Base-by-base conservation (phyloP, 208 protist genomes). In the Herpetomonas tarakana region DNA sequence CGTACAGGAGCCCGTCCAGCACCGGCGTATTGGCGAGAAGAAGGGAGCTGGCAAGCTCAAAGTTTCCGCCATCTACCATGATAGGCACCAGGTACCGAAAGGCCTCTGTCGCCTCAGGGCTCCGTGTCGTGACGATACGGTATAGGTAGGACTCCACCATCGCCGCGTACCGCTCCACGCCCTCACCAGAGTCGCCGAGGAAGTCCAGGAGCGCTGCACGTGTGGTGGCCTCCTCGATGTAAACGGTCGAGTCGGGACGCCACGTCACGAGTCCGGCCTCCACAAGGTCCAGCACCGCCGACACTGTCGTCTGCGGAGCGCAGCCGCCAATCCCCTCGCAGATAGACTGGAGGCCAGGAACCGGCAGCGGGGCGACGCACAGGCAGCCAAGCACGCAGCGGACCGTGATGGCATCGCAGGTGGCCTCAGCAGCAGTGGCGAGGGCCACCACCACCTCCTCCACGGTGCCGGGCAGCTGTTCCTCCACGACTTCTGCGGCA, bases 291-390 rank as follows among this genome's bases (percentile, higher is more conserved):
- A 90, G 62, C 58, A 92, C 59, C 19, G 81, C 51, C 18, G 82
- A 83, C 24, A 91, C 53, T 28, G 83, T 79, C 12, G 76, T 88
- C 49, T 90, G 66, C 29, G 72, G 73, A 24, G 68, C 62, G 52
- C 85, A 92, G 28, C 73, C 70, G 9, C 76, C 81, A 24, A 94
- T 73, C 46, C 84, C 78, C 65, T 94, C 88, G 59, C 85, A 91
- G 18, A 94, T 72, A 58, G 74, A 81, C 30, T 83, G 68, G 30
- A 94, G 66, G 52, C 92, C 88, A 25, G 81, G 74, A 14, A 83
- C 72, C 4, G 83, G 74, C 26, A 94, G 64, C 2, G 88, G 78
- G 3, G 76, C 49, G 21, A 75, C 53, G 31, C 68, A 63, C 21
- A 92, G 71, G 45, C 76, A 67, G 19, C 86, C 58, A 11, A 89